Base-by-base conservation (phyloP, 2,329 filamentous ascomycete species). In the Ophiobolus disseminans region DNA sequence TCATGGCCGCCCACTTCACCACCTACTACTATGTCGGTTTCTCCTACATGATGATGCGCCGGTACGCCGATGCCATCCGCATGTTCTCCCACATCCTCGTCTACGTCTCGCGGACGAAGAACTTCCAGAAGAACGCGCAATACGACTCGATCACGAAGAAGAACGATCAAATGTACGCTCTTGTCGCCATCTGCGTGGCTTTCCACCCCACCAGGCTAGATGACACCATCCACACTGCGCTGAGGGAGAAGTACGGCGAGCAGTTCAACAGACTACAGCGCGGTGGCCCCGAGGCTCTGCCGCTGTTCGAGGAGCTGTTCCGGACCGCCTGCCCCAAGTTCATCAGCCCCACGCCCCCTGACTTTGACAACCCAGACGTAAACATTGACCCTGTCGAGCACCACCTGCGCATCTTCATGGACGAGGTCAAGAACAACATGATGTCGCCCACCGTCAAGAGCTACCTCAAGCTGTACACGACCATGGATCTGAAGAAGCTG, bases 11-110 rank as follows among this genome's bases (percentile, higher is more conserved):
- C 49, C 94, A 99, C 82, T 97, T 97, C 81, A 97, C 93, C 63
- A 99, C 94, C 60, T 99, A 97, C 86, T 99, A 99, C 86, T 97
- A 97, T 76, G 93, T 99, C 57, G 94, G 94, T 65, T 99, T 99
- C 86, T 96, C 91, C 64, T 99, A 99, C 88, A 97, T 99, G 93
- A 99, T 99, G 94, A 96, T 97, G 90, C 91, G 94, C 80, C 90
- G 94, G 74, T 99, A 99, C 75, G 90, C 91, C 77, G 94, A 99
- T 78, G 94, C 94, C 76, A 97, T 99, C 80, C 91, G 93, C 83
- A 96, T 97, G 88, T 99, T 99, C 86, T 96, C 90, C 83, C 94
- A 99, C 84, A 99, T 99, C 77, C 86, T 99, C 67, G 89, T 99
- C 79, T 99, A 97, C 79, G 92, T 99, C 62, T 96, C 91, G 64